Evolutionary conservation across 441 rosid genomes (phyloP), one percentile per base, ranked within the genome.

Genomic region (Pelargonium cotyledonis): DNA sequence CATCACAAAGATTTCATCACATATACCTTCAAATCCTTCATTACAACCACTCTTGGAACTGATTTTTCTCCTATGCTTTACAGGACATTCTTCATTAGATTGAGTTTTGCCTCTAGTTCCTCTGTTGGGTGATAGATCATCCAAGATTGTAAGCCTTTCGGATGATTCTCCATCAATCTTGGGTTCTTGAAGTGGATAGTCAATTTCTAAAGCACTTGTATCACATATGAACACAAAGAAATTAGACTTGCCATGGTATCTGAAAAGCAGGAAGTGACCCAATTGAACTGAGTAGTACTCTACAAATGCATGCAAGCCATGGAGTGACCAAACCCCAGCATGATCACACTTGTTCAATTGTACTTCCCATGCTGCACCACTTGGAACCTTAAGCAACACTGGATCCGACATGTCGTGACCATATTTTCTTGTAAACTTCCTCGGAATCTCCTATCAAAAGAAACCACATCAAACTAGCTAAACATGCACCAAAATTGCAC

Each of bases 231-330:
- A 3, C 15, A 60, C 64, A 1, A 5, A 23, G 64, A 60, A 60
- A 21, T 5, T 60, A 23, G 64, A 60, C 0, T 23, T 60, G 11
- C 64, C 64, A 23, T 21, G 64, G 64, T 60, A 60, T 11, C 64
- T 29, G 64, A 60, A 60, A 60, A 60, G 64, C 64, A 60, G 19
- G 64, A 60, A 60, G 64, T 60, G 14, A 23, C 64, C 64, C 64
- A 21, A 15, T 23, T 60, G 38, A 60, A 60, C 15, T 23, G 64
- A 60, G 64, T 60, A 23, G 38, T 60, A 23, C 64, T 60, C 64
- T 38, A 23, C 29, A 60, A 60, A 60, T 3, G 26, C n/a, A 21
- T 60, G 15, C 64, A 60, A 60, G 64, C 64, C 64, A 60, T 60
- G 38, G 35, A 60, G 64, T 4, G 38, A 60, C 64, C 64, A 60